Percentiles rank a stretch among this genome's conserved stretches.
Evolutionary conservation across 2,329 filamentous ascomycete species (phyloP).

Genomic region (Fusarium liriodendri): DNA sequence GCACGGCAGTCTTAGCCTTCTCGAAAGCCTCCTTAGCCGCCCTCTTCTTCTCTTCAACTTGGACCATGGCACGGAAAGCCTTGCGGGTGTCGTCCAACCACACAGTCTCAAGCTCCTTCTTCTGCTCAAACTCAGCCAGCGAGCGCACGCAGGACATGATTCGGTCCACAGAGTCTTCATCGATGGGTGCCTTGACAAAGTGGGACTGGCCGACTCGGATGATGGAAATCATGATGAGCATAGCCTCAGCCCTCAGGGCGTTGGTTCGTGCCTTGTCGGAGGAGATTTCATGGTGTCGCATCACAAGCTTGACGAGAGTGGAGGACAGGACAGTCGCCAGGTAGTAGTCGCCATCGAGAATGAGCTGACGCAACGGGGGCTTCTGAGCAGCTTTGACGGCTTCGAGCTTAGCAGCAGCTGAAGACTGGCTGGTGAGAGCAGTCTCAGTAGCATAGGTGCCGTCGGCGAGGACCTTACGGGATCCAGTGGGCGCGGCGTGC

Average conservation of each 20-base stretch:
- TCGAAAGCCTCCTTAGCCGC: slow-evolving; percentile 93
- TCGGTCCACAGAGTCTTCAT: slow-evolving; percentile 97
- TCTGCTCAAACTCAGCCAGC: slow-evolving; percentile 87
- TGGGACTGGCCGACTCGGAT: slow-evolving; percentile 98
- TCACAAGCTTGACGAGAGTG: slow-evolving; percentile 95
- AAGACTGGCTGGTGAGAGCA: slow-evolving; percentile 91
- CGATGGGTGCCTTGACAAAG: slow-evolving; percentile 96
- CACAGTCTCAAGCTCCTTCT: slow-evolving; percentile 90
- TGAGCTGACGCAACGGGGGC: slow-evolving; percentile 91
- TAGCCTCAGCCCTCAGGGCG: slow-evolving; percentile 92
- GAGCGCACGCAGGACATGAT: slow-evolving; percentile 98
- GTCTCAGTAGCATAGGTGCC: slow-evolving; percentile 98
- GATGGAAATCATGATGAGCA: slow-evolving; percentile 99
- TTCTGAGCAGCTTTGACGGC: slow-evolving; percentile 98
- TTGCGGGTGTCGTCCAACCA: slow-evolving; percentile 96
- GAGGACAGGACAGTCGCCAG: slow-evolving; percentile 94
- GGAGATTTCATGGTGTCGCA: slow-evolving; percentile 96
- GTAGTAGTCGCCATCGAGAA: slow-evolving; percentile 97
- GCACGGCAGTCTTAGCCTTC: slow-evolving; percentile 92
- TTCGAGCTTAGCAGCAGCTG: slow-evolving; percentile 89
- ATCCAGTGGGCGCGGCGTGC: slow-evolving; percentile 80
- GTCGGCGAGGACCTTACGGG: slow-evolving; percentile 91
- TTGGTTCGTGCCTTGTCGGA: slow-evolving; percentile 88
- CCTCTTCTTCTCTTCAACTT: slow-evolving; percentile 96
- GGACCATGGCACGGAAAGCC: slow-evolving; percentile 96